Evolutionary conservation across 345 rosid species (phyloP).

Genomic region (Gossypium bickii): DNA sequence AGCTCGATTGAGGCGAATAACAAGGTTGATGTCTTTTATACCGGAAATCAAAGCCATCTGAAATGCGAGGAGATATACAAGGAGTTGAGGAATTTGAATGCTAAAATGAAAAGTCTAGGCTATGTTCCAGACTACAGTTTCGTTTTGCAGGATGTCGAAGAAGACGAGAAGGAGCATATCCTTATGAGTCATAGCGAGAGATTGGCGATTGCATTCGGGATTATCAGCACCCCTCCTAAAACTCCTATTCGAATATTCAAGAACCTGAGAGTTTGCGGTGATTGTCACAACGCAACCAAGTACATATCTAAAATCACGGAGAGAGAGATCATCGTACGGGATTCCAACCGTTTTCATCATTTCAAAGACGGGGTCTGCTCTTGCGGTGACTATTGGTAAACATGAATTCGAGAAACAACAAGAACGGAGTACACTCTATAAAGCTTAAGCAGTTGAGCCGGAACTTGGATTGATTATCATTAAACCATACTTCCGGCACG

Average conservation of each 20-base stretch:
- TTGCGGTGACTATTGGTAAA: conserved; percentile 57
- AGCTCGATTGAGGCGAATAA: conserved; percentile 45
- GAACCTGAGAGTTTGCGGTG: conserved; percentile 48
- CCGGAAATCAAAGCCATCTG: conserved; percentile 47
- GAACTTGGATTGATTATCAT: background rate
- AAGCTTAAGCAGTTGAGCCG: background rate
- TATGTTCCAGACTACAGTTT: conserved; percentile 48
- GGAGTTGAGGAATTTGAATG: conserved; percentile 34
- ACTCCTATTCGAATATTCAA: conserved; percentile 44
- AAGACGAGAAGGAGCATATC: conserved; percentile 58
- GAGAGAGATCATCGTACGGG: conserved; percentile 38
- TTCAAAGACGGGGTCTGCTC: conserved; percentile 51
- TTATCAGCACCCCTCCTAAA: conserved; percentile 39
- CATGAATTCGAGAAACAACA: background rate
- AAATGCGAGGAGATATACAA: conserved; percentile 28
- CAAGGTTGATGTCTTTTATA: conserved; percentile 49
- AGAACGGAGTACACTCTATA: background rate
- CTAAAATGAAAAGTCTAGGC: conserved; percentile 44
- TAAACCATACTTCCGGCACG: background rate
- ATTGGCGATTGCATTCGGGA: conserved; percentile 51
- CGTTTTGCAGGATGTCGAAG: conserved; percentile 60
- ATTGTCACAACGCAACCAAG: conserved; percentile 40
- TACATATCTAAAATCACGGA: conserved; percentile 26
- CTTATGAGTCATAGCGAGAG: conserved; percentile 55
- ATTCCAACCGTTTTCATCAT: conserved; percentile 51